These are phyloP conservation scores for Zygosaccharomyces lentus DNA, from an alignment of 805 yeast species.

Conservation along the genomic window DNA sequence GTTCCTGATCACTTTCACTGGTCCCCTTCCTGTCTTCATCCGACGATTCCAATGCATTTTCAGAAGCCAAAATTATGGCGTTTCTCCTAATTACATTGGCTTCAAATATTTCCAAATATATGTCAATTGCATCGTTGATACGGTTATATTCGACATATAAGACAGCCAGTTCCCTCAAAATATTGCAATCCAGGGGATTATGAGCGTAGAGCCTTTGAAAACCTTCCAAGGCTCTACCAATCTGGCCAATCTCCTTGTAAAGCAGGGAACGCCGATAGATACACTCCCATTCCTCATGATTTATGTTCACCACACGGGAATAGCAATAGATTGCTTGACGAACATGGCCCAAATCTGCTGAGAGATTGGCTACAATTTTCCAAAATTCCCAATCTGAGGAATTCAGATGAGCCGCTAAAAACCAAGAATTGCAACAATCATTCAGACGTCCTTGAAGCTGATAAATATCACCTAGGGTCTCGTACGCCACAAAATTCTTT, in stretches of 20 bases:
- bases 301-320: conserved; percentile 54
- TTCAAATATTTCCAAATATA: conserved; percentile 61
- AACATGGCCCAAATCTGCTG: conserved; percentile 59
- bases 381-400: conserved; percentile 75
- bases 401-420: conserved; percentile 72
- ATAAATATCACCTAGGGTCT: conserved; percentile 82
- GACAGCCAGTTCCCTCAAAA: conserved; percentile 59
- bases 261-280: conserved; percentile 62
- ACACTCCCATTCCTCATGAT: conserved; percentile 48
- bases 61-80: conserved; percentile 30
- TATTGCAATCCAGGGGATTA: conserved; percentile 56
- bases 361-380: conserved; percentile 68
- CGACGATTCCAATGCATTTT: conserved; percentile 32
- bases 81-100: conserved; percentile 48
- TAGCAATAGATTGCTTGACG: conserved; percentile 80
- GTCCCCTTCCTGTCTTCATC: conserved; percentile 26
- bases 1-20: conserved; percentile 12
- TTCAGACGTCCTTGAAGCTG: conserved; percentile 59
- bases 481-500: conserved; percentile 76
- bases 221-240: conserved; percentile 70
- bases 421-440: conserved; percentile 77
- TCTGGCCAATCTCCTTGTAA: conserved; percentile 61
- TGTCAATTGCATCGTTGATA: conserved; percentile 66
- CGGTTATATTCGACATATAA: conserved; percentile 49
- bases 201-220: conserved; percentile 53